Evolutionary conservation across 495 filamentous ascomycete species (phyloP).

Genomic region (Xylaria sp.): DNA sequence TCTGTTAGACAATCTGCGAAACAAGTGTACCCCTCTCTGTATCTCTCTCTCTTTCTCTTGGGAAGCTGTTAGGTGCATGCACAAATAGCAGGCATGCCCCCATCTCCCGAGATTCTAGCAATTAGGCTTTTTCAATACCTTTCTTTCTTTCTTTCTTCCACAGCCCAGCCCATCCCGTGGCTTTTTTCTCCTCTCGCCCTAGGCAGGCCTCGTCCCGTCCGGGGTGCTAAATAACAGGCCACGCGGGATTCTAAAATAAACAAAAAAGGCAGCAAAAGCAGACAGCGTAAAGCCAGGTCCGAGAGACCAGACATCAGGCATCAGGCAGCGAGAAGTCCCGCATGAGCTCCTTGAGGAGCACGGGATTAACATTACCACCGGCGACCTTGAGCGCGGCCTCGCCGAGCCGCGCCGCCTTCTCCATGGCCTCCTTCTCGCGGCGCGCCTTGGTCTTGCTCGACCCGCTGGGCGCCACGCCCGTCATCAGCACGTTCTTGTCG

Average conservation of each 20-base stretch:
- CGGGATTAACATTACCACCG: conserved; percentile 69
- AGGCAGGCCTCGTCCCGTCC: no score
- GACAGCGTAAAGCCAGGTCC: background rate
- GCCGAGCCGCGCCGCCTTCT: conserved; percentile 76
- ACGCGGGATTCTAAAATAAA: background rate
- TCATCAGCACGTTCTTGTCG: conserved; percentile 82
- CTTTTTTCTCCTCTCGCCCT: no score
- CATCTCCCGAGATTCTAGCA: background rate
- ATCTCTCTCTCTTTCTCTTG: background rate
- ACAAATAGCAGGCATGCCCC: background rate
- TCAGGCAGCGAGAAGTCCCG: conserved; percentile 15
- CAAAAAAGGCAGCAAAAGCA: background rate
- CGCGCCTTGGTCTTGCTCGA: conserved; percentile 92
- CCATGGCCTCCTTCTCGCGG: conserved; percentile 80
- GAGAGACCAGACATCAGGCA: background rate
- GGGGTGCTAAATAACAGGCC: no score
- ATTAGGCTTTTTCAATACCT: background rate
- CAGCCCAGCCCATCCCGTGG: no score
- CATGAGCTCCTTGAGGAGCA: conserved; percentile 40
- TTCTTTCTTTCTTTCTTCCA: background rate
- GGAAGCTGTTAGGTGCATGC: background rate
- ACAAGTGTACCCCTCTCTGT: background rate
- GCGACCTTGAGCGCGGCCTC: conserved; percentile 75
- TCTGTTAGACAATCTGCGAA: conserved; percentile 8
- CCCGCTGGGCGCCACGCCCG: conserved; percentile 89